Percentiles rank a stretch among this genome's conserved stretches.
Evolutionary conservation across 2,329 filamentous ascomycete species (phyloP).

Genomic region (Tympanopsis confertula): DNA sequence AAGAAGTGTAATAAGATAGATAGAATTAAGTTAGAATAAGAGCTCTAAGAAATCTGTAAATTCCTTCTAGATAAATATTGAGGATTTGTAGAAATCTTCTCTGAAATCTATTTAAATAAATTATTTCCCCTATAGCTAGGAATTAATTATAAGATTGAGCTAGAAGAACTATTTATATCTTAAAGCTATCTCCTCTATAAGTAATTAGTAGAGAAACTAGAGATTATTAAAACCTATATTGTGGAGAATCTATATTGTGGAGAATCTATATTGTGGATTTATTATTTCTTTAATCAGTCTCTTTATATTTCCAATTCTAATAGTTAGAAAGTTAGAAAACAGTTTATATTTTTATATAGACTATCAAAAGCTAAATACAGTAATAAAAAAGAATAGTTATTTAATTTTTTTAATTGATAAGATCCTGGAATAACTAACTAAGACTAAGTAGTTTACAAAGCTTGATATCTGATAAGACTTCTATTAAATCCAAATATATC

Average conservation of each 20-base stretch:
- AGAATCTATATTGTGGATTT: background rate
- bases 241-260: too few species aligned
- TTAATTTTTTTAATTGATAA: slow-evolving; percentile 11
- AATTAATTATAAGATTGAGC: background rate
- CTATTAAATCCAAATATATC: background rate
- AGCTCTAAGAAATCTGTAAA: too few species aligned
- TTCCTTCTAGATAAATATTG: background rate
- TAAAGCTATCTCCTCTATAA: background rate
- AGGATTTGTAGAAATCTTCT: background rate
- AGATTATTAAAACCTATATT: background rate
- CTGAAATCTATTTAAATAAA: background rate
- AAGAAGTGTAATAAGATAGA: background rate
- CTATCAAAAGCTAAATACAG: slow-evolving; percentile 11
- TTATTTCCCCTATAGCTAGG: background rate
- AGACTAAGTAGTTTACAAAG: slow-evolving; percentile 11
- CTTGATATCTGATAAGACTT: slow-evolving; percentile 10
- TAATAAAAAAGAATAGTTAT: slow-evolving; percentile 14
- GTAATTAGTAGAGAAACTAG: background rate
- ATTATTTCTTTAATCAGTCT: background rate
- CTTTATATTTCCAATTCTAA: slow-evolving; percentile 4
- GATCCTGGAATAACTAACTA: slow-evolving; percentile 6
- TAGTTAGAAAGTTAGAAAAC: slow-evolving; percentile 6
- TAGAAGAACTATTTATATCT: background rate
- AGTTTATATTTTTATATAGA: slow-evolving; percentile 11
- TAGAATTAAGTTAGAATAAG: background rate